A percentile compares a stretch with the other conserved stretches of the same genome.
phyloP scores from a whole-genome alignment of 2,329 filamentous ascomycete species.

The Claviceps capensis region DNA sequence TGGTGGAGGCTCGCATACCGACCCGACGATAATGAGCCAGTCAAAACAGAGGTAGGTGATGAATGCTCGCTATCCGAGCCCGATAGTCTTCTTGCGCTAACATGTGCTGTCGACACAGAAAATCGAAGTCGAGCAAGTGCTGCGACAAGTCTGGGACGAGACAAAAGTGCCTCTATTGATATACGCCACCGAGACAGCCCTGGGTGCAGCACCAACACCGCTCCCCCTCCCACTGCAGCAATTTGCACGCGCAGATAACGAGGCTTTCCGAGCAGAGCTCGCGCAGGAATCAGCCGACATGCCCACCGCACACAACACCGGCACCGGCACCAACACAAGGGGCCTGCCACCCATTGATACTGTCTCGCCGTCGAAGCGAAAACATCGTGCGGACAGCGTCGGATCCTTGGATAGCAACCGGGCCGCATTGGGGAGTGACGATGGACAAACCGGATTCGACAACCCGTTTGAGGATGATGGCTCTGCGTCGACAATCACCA shows the following conservation, averaged over 20 bases:
- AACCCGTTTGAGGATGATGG: constrained; percentile 18
- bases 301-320: constrained; percentile 8
- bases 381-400: constrained; percentile 30
- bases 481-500: constrained; percentile 6
- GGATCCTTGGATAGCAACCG: constrained; percentile 34
- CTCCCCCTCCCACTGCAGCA: constrained; percentile 27
- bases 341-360: constrained; percentile 19
- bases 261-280: constrained; percentile 36
- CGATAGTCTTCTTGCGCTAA: not conserved
- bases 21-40: constrained; percentile 24
- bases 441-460: constrained; percentile 15
- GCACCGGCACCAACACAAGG: not conserved
- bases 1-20: constrained; percentile 42
- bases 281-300: constrained; percentile 19
- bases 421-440: constrained; percentile 30
- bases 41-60: constrained; percentile 33
- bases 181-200: constrained; percentile 38
- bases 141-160: constrained; percentile 32
- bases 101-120: constrained; percentile 26
- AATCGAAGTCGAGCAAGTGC: constrained; percentile 30
- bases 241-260: constrained; percentile 39
- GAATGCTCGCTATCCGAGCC: not conserved
- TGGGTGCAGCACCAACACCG: constrained; percentile 20
- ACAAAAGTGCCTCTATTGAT: constrained; percentile 34
- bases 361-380: constrained; percentile 31